phyloP scores from a whole-genome alignment of 768 basidiomycete species.

The Pilatotrama ljubarskyi region DNA sequence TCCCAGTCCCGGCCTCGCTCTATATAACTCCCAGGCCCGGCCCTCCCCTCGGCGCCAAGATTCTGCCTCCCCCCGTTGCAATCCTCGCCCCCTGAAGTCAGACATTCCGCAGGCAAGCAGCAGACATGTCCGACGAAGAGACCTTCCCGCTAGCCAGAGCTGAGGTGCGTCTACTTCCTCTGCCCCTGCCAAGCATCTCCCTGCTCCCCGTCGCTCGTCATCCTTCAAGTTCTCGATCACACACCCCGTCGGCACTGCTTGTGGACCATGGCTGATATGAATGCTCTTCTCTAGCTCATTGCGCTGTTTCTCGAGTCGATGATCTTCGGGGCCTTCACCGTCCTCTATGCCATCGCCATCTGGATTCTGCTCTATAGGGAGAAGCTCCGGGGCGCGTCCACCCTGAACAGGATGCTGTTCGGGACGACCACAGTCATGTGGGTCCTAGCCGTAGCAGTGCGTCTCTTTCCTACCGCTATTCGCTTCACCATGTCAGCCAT shows the following conservation, averaged over 20 bases:
- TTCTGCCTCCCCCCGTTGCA: not conserved
- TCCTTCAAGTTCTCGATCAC: not conserved
- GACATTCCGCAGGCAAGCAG: not conserved
- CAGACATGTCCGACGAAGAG: constrained; percentile 16
- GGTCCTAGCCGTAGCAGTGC: constrained; percentile 11
- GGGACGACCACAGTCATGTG: constrained; percentile 19
- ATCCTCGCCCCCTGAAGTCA: not conserved
- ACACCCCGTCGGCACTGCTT: not conserved
- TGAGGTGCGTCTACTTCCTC: constrained; percentile 1
- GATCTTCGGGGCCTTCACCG: constrained; percentile 19
- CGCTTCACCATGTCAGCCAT: too few relatives aligned
- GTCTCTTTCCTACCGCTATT: not conserved
- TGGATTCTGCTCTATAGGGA: constrained; percentile 23
- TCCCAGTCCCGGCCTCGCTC: not conserved
- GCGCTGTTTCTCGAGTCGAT: constrained; percentile 21
- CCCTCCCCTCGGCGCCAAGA: constrained; percentile 2
- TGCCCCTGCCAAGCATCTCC: not conserved
- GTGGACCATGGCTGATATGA: not conserved
- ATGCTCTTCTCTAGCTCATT: constrained; percentile 5
- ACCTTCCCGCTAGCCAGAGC: constrained; percentile 11
- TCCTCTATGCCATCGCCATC: constrained; percentile 20
- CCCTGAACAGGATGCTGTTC: constrained; percentile 18
- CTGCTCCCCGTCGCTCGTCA: not conserved
- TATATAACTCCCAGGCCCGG: not conserved
- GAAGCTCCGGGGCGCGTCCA: constrained; percentile 10